Conservation (phyloP, 331 rosid genomes). For the Erythrophleum ivorense region DNA sequence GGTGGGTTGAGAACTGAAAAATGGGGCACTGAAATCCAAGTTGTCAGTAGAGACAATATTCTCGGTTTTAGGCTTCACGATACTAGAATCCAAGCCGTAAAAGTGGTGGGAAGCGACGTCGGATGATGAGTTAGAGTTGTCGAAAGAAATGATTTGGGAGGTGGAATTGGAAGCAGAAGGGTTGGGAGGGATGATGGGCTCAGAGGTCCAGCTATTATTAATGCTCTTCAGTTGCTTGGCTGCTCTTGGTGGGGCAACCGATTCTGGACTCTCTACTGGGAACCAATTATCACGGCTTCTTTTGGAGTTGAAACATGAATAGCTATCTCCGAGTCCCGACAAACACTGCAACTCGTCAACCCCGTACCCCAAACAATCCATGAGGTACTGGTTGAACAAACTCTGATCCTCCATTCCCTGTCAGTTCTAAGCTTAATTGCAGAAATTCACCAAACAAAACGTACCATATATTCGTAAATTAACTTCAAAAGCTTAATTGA, state of each 20-base stretch:
- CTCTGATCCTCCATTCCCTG: slow-evolving; percentile 49
- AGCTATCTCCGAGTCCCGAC: slow-evolving; percentile 42
- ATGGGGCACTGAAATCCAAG: slow-evolving; percentile 23
- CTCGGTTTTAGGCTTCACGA: slow-evolving; percentile 51
- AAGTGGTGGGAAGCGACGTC: slow-evolving; percentile 33
- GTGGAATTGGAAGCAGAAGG: slow-evolving; percentile 32
- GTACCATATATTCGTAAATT: background rate
- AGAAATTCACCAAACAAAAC: too few species aligned
- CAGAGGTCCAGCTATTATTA: background rate
- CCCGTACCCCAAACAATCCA: slow-evolving; percentile 40
- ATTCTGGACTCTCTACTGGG: slow-evolving; percentile 27
- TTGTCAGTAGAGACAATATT: slow-evolving; percentile 13
- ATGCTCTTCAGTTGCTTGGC: slow-evolving; percentile 39
- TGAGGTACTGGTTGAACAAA: slow-evolving; percentile 38
- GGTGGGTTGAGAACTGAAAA: slow-evolving; percentile 39
- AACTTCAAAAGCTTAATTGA: background rate
- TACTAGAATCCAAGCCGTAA: background rate
- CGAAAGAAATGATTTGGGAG: slow-evolving; percentile 56
- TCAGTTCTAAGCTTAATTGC: background rate
- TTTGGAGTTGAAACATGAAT: slow-evolving; percentile 38
- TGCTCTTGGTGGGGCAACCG: slow-evolving; percentile 9
- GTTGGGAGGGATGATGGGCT: background rate
- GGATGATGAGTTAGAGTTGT: slow-evolving; percentile 35
- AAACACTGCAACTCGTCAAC: slow-evolving; percentile 38
- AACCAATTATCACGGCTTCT: slow-evolving; percentile 6